A percentile compares a stretch with the other conserved stretches of the same genome.
Evolutionary conservation across 2,329 filamentous ascomycete genomes (phyloP).

Genomic region (Ophiostoma sp.): DNA sequence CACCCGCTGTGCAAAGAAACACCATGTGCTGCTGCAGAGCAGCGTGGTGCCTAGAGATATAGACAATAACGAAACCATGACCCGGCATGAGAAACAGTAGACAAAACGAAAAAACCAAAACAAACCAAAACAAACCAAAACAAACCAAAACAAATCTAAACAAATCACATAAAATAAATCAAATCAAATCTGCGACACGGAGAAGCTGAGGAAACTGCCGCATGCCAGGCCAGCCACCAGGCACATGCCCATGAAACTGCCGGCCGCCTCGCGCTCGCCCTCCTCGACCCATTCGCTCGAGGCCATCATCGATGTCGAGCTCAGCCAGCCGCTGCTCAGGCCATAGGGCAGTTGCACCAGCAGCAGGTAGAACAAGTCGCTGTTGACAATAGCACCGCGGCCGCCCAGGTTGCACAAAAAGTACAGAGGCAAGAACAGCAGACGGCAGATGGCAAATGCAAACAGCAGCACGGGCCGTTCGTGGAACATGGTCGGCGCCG

Average conservation of each 20-base stretch:
- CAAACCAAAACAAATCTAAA: slow-evolving; percentile 2
- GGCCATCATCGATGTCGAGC: slow-evolving; percentile 87
- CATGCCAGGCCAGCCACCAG: slow-evolving; percentile 76
- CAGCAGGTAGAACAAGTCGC: slow-evolving; percentile 82
- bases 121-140: slow-evolving; percentile 1
- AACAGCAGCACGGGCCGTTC: slow-evolving; percentile 64
- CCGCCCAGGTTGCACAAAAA: slow-evolving; percentile 82
- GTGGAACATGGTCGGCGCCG: slow-evolving; percentile 46
- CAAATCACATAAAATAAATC: not conserved
- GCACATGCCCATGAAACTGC: slow-evolving; percentile 88
- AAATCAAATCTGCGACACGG: slow-evolving; percentile 49
- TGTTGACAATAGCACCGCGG: slow-evolving; percentile 64
- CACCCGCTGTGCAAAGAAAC: not conserved
- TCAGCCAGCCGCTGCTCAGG: slow-evolving; percentile 78
- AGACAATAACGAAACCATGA: not conserved
- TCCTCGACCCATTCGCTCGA: slow-evolving; percentile 74
- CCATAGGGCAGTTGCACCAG: slow-evolving; percentile 82
- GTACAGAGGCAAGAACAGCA: slow-evolving; percentile 77
- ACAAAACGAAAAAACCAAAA: not conserved
- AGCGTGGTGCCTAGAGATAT: not conserved
- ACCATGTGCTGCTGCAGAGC: not conserved
- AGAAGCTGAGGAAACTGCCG: slow-evolving; percentile 88
- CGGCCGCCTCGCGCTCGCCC: slow-evolving; percentile 79
- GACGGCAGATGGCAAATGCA: slow-evolving; percentile 57
- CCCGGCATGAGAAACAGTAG: not conserved